A percentile compares a stretch with the other conserved stretches of the same genome.
phyloP scores from a whole-genome alignment of 176 grass and related monocot genomes.

The Oryza glaberrima region DNA sequence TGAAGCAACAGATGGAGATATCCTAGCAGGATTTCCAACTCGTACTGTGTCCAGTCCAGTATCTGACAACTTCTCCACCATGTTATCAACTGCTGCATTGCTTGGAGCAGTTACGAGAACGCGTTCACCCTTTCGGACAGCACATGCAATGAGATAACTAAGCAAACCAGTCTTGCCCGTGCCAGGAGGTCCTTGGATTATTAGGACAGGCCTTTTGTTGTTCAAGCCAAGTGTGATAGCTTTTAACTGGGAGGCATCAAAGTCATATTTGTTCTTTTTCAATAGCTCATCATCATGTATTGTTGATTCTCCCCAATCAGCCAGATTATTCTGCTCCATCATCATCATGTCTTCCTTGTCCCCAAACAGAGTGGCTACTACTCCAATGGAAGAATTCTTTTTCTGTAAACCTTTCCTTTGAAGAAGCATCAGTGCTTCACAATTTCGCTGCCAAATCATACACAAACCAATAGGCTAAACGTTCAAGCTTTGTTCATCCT shows the following conservation, averaged over 20 bases:
- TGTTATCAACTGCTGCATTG: conserved; percentile 85
- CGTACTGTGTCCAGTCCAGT: conserved; percentile 71
- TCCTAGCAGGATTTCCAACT: conserved; percentile 80
- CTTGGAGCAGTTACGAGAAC: conserved; percentile 90
- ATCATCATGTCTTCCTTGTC: conserved; percentile 73
- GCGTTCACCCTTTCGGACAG: conserved; percentile 74
- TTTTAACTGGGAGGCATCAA: conserved; percentile 70
- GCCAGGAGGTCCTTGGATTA: conserved; percentile 87
- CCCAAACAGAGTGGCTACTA: conserved; percentile 86
- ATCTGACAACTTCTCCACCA: conserved; percentile 77
- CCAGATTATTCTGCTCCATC: conserved; percentile 64
- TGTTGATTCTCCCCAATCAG: conserved; percentile 51
- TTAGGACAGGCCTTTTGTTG: conserved; percentile 73
- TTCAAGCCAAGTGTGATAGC: conserved; percentile 76
- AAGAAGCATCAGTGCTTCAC: conserved; percentile 85
- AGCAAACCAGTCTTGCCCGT: conserved; percentile 89
- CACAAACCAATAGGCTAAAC: conserved; percentile 16
- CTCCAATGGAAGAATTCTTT: conserved; percentile 67
- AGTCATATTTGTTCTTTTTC: conserved; percentile 40
- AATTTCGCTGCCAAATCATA: conserved; percentile 75
- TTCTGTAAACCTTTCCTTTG: conserved; percentile 88
- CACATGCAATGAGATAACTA: conserved; percentile 62
- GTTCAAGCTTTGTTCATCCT: background rate
- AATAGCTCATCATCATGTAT: conserved; percentile 37
- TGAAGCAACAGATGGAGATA: conserved; percentile 73